Percentiles rank a stretch among this genome's conserved stretches.
Conservation (phyloP, 1,284 basidiomycete species). For the Sanghuangporus baumii region DNA sequence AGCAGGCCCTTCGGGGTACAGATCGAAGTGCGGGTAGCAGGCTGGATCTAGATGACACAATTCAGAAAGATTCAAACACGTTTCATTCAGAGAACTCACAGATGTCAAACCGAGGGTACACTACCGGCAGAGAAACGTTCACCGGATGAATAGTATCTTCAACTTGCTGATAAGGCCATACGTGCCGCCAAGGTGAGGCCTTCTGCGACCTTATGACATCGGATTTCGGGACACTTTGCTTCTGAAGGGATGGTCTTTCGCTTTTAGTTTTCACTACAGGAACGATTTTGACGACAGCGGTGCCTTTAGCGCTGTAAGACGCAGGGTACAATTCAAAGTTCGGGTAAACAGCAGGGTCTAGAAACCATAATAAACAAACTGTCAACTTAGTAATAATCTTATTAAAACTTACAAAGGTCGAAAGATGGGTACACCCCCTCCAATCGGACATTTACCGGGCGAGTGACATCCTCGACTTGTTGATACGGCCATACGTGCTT, state of each 20-base stretch:
- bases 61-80: neutral
- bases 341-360: constrained; percentile 28
- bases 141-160: neutral
- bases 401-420: constrained; percentile 8
- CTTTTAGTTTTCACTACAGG: neutral
- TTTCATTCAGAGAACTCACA: neutral
- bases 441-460: neutral
- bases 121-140: neutral
- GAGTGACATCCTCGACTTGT: neutral
- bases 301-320: neutral
- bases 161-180: constrained; percentile 17
- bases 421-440: constrained; percentile 7
- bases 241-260: neutral
- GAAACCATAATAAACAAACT: neutral
- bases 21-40: constrained; percentile 25
- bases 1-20: constrained; percentile 22
- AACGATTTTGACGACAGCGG: neutral
- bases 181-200: constrained; percentile 20
- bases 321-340: constrained; percentile 26
- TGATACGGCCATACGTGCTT: constrained; percentile 23
- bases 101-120: constrained; percentile 17
- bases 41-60: constrained; percentile 9
- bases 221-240: neutral
- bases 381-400: neutral
- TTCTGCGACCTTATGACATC: neutral